phyloP scores from a whole-genome alignment of 106 monocot genomes.

The Dendrobium nobile region DNA sequence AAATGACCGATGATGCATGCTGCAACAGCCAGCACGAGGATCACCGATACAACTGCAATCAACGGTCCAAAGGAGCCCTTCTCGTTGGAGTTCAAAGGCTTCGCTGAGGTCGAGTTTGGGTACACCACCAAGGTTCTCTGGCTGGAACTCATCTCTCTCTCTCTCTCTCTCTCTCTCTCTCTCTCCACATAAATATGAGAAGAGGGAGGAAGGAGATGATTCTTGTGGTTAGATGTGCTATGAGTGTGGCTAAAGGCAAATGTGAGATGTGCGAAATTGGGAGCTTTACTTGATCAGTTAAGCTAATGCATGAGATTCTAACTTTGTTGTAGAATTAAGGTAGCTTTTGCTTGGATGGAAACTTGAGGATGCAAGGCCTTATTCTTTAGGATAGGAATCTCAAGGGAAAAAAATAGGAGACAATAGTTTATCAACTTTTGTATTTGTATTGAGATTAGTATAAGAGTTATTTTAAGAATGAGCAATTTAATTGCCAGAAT shows the following conservation, averaged over 20 bases:
- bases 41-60: slow-evolving; percentile 27
- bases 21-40: slow-evolving; percentile 17
- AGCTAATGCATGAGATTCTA: not conserved
- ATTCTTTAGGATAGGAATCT: not conserved
- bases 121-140: slow-evolving; percentile 12
- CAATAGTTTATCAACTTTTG: no score
- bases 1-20: slow-evolving; percentile 34
- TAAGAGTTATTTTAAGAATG: no score
- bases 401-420: no score
- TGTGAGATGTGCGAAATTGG: not conserved
- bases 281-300: not conserved
- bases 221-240: not conserved
- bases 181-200: not conserved
- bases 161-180: not conserved
- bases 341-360: not conserved
- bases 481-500: no score
- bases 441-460: no score
- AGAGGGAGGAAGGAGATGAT: not conserved
- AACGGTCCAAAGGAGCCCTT: slow-evolving; percentile 20
- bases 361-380: not conserved
- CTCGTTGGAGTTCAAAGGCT: slow-evolving; percentile 1
- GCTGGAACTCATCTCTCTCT: slow-evolving; percentile 1
- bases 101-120: slow-evolving; percentile 14
- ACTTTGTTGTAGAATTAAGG: not conserved
- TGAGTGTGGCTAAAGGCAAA: not conserved